Base-by-base conservation (phyloP, 352 stramenopile species). In the Pseudoperonospora humuli region DNA sequence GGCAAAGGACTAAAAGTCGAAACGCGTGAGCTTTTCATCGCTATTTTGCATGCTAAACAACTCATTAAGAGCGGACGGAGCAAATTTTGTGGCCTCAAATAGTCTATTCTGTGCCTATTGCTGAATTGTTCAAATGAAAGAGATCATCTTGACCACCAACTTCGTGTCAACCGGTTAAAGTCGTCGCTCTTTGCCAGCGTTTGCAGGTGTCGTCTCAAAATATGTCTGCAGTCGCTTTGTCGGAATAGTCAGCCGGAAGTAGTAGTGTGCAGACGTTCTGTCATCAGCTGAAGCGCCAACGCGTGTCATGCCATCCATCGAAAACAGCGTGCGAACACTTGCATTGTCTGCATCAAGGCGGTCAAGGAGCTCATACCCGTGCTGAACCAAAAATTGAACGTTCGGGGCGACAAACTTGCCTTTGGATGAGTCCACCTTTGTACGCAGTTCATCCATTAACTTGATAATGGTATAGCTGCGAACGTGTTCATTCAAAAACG, bases 301-400 rank as follows among this genome's bases (percentile, higher is more conserved):
- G 46, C 73, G 67, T 39, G 62, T 66, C 75, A 93, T 86, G 44
- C 90, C 77, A 50, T 93, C 81, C 76, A 93, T 90, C 0, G 75
- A 77, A 39, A 93, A 93, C 18, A 89, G 61, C 32, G 64, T 64
- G 17, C 81, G 77, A 11, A 84, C 44, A 26, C 66, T 75, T 14
- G 70, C 34, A 31, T 87, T 73, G 48, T 89, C 75, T 2, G 57
- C 61, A 51, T 93, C 81, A 39, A 93, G 59, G 15, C 83, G 70
- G 52, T 93, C 81, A 25, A 93, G 62, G 24, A 93, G 54, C 3
- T 87, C 71, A 39, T 76, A 85, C 11, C 75, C 79, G 35, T 93
- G 75, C 8, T 78, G 61, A 40, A 83, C 72, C 25, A 88, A 54
- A 36, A 90, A 88, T 33, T 84, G 75, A 31, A 86, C 54, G 23